Conservation (phyloP, 768 basidiomycete genomes). For the Boletus tomentosulus region DNA sequence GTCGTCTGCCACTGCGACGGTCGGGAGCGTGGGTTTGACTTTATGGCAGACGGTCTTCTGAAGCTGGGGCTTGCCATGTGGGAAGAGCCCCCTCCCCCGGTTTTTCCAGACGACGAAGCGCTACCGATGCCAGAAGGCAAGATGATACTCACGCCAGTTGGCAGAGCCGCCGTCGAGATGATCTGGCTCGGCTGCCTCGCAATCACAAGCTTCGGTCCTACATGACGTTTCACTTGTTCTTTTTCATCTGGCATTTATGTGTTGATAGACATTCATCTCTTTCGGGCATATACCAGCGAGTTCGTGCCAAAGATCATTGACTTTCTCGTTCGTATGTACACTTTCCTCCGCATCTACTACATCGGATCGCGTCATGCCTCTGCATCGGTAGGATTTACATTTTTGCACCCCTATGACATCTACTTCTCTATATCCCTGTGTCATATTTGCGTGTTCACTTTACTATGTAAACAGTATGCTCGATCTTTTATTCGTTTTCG, state of each 20-base stretch:
- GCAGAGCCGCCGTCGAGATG: slow-evolving; percentile 49
- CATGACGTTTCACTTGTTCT: slow-evolving; percentile 6
- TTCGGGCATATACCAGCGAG: slow-evolving; percentile 2
- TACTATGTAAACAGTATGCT: slow-evolving; percentile 19
- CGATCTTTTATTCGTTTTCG: slow-evolving; percentile 1
- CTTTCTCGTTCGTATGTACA: neutral
- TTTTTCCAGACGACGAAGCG: slow-evolving; percentile 27
- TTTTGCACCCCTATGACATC: slow-evolving; percentile 16
- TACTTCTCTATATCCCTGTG: slow-evolving; percentile 9
- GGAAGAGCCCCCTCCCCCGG: slow-evolving; percentile 18
- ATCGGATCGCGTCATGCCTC: slow-evolving; percentile 4
- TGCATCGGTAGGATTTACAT: slow-evolving; percentile 24
- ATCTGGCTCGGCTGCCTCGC: slow-evolving; percentile 54
- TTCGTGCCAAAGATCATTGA: neutral
- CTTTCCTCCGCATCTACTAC: slow-evolving; percentile 1
- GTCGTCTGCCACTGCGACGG: slow-evolving; percentile 58
- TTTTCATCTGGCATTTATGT: neutral
- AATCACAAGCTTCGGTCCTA: slow-evolving; percentile 39
- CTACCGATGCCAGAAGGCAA: slow-evolving; percentile 42
- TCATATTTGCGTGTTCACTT: slow-evolving; percentile 15
- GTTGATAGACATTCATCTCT: neutral
- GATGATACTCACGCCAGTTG: slow-evolving; percentile 41
- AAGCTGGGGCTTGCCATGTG: slow-evolving; percentile 62
- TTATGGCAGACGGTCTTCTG: slow-evolving; percentile 73
- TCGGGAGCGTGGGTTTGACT: slow-evolving; percentile 67